Evolutionary conservation across 2,329 filamentous ascomycete genomes (phyloP), one percentile per base, ranked within the genome.

Genomic region (Phyllosticta paracitricarpa): DNA sequence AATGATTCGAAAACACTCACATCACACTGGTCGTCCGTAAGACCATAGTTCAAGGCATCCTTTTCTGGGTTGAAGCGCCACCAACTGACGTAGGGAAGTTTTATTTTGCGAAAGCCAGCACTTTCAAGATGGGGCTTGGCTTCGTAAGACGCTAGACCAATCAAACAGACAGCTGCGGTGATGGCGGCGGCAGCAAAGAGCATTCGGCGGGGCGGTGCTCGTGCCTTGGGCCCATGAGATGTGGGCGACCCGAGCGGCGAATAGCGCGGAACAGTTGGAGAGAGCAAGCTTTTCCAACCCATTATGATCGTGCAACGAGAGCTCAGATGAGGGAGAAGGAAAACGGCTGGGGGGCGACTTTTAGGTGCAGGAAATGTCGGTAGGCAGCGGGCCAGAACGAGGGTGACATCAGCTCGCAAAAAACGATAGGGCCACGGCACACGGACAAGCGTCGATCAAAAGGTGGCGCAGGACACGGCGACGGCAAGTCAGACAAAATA

Each of bases 1-100:
- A 22, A 48, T 56, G 35, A 61, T 26, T 8, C 10, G 35, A 57
- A 22, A 54, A 2, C 17, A 54, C 35, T 1, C 30, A 62, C 60
- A 57, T 62, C 26, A 28, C 60, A 62, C 25, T 62, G 60, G n/a
- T 54, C 56, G 51, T 62, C 60, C 24, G 56, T 51, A 28, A 62
- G 60, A 10, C 56, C 56, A 12, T 51, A 54, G 51, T 62, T 62
- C 7, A 40, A 28, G 9, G 60, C 30, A 24, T 62, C 60, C 6
- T 48, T 53, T 14, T 33, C 33, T n/a, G 56, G n/a, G 5, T 62
- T 51, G 56, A 62, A 62, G 19, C 56, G 56, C 60, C 60, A 62
- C 40, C 40, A 48, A 48, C 14, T 48, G 40, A 48, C 40, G n/a
- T 48, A 7, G 3, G 40, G 40, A 6, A 48, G 14, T n/a, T 48